A percentile compares a stretch with the other conserved stretches of the same genome.
Evolutionary conservation across 805 yeast genomes (phyloP).

Genomic region (Ogataea dorogensis): DNA sequence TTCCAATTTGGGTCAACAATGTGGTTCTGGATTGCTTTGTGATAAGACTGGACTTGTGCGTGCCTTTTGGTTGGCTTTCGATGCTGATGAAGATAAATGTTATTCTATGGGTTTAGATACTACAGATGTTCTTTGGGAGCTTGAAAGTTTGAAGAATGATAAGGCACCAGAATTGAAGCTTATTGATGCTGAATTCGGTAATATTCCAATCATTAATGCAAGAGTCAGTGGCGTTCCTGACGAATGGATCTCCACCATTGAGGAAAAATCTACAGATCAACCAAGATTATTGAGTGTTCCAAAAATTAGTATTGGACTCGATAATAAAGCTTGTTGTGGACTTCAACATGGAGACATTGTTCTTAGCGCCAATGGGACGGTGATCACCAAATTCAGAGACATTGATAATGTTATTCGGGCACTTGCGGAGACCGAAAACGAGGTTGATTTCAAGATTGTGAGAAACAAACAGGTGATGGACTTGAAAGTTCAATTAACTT

Average conservation of each 20-base stretch:
- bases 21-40: slow-evolving; percentile 72
- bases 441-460: slow-evolving; percentile 59
- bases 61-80: slow-evolving; percentile 81
- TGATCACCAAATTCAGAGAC: slow-evolving; percentile 68
- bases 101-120: slow-evolving; percentile 81
- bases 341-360: slow-evolving; percentile 72
- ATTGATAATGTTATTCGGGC: slow-evolving; percentile 47
- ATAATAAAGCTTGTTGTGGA: slow-evolving; percentile 30
- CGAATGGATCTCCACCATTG: slow-evolving; percentile 72
- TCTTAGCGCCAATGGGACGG: slow-evolving; percentile 61
- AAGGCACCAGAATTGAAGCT: slow-evolving; percentile 57
- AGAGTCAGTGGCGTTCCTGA: slow-evolving; percentile 87
- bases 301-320: slow-evolving; percentile 47
- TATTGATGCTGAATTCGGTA: slow-evolving; percentile 75
- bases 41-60: slow-evolving; percentile 76
- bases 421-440: slow-evolving; percentile 30
- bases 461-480: slow-evolving; percentile 67
- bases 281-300: slow-evolving; percentile 71
- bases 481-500: slow-evolving; percentile 62
- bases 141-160: slow-evolving; percentile 52
- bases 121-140: slow-evolving; percentile 57
- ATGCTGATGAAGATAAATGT: slow-evolving; percentile 69
- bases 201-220: slow-evolving; percentile 69
- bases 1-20: slow-evolving; percentile 66
- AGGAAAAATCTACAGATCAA: slow-evolving; percentile 54